Base-by-base conservation (phyloP, 441 rosid genomes). In the Breynia disticha region DNA sequence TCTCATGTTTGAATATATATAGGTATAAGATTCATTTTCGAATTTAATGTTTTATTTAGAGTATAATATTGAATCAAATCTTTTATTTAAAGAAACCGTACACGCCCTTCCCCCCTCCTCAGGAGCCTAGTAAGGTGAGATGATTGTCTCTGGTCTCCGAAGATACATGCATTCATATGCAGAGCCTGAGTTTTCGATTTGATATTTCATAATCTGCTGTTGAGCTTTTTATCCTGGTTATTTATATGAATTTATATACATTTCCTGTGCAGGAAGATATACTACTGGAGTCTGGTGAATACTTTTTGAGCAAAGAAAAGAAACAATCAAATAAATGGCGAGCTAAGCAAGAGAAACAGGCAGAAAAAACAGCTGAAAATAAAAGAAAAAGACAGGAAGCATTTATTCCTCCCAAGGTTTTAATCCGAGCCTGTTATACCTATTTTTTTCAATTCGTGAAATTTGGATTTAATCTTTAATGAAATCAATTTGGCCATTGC, bases 371-470 rank as follows among this genome's bases (percentile, higher is more conserved):
- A 54, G 79, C 79, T 19, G 91, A 79, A 95, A n/a, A n/a, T n/a
- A n/a, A n/a, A n/a, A n/a, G n/a, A n/a, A n/a, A n/a, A n/a, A n/a
- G n/a, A n/a, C n/a, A 82, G 19, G 86, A 75, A 16, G 74, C 90
- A n/a, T 84, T 78, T 60, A 42, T 81, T 67, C 97, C 98, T 62
- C 98, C 97, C 0, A 73, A 91, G 97, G 98, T 87, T 69, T 35
- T 44, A 53, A 49, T 50, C 45, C 16, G 17, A 49, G 49, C 24
- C 52, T 56, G 60, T 48, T 41, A 48, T 11, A 9, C 48, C 20
- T 16, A 39, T n/a, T n/a, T n/a, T 39, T 18, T 7, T 13, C 50
- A 24, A 54, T 18, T 22, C 38, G 11, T 7, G n/a, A 22, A 17
- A 20, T 24, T 19, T n/a, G 10, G 2, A 39, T 2, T 16, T 16